These are phyloP conservation scores for Gynandropsis gynandra DNA, from an alignment of 345 rosid species.

Conservation along the genomic window DNA sequence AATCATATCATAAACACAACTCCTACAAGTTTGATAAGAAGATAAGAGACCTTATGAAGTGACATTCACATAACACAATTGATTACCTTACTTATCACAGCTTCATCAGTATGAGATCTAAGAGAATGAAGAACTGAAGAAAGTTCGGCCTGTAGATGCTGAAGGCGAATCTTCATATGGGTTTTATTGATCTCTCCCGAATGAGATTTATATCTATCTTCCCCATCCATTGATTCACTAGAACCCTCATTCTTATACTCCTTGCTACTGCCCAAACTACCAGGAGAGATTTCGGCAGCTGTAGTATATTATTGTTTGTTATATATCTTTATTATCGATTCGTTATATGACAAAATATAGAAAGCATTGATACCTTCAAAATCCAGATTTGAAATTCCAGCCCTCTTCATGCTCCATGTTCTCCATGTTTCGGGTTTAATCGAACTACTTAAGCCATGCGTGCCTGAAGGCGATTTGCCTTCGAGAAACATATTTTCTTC, in stretches of 20 bases:
- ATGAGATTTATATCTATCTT: conserved; percentile 27
- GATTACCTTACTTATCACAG: conserved; percentile 36
- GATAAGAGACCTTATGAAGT: too few relatives aligned
- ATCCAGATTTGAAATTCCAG: conserved; percentile 44
- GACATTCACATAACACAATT: conserved; percentile 11
- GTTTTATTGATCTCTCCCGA: conserved; percentile 28
- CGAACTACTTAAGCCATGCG: conserved; percentile 27
- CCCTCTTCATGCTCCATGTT: conserved; percentile 63
- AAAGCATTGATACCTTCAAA: conserved; percentile 54
- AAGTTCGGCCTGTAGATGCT: conserved; percentile 67
- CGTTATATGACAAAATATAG: conserved; percentile 3
- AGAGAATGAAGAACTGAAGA: conserved; percentile 56
- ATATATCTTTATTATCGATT: background rate
- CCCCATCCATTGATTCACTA: conserved; percentile 26
- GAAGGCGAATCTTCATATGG: conserved; percentile 50
- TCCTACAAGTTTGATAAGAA: conserved; percentile 5
- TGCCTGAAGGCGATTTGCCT: conserved; percentile 25
- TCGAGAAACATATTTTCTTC: conserved; percentile 21
- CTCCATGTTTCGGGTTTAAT: conserved; percentile 55
- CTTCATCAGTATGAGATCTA: conserved; percentile 43
- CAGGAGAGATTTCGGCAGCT: conserved; percentile 48
- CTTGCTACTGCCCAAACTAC: conserved; percentile 17
- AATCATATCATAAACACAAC: conserved; percentile 9
- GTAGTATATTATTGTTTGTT: conserved; percentile 23
- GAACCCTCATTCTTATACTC: conserved; percentile 20